Evolutionary conservation across 164 flowering plant species (phyloP).

Genomic region (Echeveria elegans): DNA sequence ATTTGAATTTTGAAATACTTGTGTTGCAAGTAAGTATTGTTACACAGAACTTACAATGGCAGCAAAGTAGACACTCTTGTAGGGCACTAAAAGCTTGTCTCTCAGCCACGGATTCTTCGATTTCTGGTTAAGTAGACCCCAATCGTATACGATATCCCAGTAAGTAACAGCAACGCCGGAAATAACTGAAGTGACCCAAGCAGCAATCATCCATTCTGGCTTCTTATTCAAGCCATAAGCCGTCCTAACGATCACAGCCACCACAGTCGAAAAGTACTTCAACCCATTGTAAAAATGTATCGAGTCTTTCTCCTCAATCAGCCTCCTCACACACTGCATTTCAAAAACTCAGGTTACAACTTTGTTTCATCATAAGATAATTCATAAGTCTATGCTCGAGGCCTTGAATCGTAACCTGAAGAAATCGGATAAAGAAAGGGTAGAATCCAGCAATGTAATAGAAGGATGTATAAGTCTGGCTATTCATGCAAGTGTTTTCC

Average conservation of each 20-base stretch:
- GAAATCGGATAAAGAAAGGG: conserved; percentile 11
- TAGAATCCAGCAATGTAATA: conserved; percentile 18
- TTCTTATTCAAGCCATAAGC: conserved; percentile 20
- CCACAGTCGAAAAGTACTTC: conserved; percentile 32
- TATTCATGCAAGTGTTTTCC: conserved; percentile 14
- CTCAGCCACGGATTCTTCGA: conserved; percentile 41
- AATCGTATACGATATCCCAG: conserved; percentile 47
- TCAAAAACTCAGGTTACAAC: background rate
- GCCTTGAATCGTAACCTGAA: conserved; percentile 17
- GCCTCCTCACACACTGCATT: conserved; percentile 31
- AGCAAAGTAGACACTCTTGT: conserved; percentile 28
- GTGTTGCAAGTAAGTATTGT: background rate
- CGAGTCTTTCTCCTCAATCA: conserved; percentile 32
- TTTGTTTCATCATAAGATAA: background rate
- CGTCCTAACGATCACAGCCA: conserved; percentile 31
- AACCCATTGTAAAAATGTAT: conserved; percentile 33
- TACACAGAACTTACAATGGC: conserved; percentile 38
- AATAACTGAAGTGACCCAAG: conserved; percentile 22
- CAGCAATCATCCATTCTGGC: conserved; percentile 19
- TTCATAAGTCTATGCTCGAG: background rate
- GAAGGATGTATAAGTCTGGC: conserved; percentile 14
- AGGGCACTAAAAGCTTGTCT: conserved; percentile 38
- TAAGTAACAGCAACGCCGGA: conserved; percentile 31
- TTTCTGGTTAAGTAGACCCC: conserved; percentile 39
- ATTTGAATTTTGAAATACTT: background rate